Evolutionary conservation across 176 grass and related monocot species (phyloP), one percentile per base, ranked within the genome.

Genomic region (Aegilops speltoides): DNA sequence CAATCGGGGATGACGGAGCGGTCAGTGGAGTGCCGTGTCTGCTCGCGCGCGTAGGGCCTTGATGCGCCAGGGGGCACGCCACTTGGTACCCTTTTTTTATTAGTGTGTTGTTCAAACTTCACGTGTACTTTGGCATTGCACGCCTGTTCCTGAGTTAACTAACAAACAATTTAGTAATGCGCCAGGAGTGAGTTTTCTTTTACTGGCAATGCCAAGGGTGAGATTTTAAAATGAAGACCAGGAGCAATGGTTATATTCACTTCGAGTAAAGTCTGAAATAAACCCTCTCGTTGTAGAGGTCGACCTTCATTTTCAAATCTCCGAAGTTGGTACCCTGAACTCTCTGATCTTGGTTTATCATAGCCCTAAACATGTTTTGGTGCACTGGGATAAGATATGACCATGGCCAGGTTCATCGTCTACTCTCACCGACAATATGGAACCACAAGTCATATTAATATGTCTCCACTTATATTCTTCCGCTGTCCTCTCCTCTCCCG

Each of bases 11-110:
- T 52, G 48, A 61, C 52, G 64, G n/a, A 40, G 84, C 17, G 74
- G 29, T 52, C 43, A 76, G 73, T 76, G 73, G 73, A 76, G 73
- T 76, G 73, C 73, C 73, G 74, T 86, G 84, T 37, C 29, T 32
- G 70, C 32, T 13, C n/a, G 61, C 15, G 45, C 2, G 68, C 0
- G 59, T 76, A 76, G 71, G 82, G 38, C 59, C 67, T 66, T 28
- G 74, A 78, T 78, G 19, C 31, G 6, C 76, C 73, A 14, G 24
- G 28, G 76, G 26, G 31, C 34, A 78, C 76, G 29, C 50, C 76
- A 78, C 20, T 60, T 78, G 76, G 28, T 59, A n/a, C 5, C 16
- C 50, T 25, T 46, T 23, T 73, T 76, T 52, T 65, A 28, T 64
- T 29, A 3, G n/a, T 64, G 23, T 43, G 20, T 6, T 59, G 37